Base-by-base conservation (phyloP, 2,329 filamentous ascomycete species). In the Daldinia sp. region DNA sequence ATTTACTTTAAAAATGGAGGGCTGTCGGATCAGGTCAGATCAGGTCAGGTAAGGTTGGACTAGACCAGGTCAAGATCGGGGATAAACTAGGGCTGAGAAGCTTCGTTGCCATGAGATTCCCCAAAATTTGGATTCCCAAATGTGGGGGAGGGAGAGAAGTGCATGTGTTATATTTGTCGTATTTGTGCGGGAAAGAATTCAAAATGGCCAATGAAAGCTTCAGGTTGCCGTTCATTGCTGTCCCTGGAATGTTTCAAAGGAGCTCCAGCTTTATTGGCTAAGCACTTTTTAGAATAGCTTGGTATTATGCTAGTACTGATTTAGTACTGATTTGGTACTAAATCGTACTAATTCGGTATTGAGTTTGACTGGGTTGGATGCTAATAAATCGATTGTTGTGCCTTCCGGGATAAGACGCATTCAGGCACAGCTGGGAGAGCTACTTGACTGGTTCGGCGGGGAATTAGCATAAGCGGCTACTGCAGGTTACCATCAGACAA, bases 181-280 rank as follows among this genome's bases (percentile, higher is more conserved):
- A 42, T 54, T 30, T 65, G 63, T 55, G 60, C 23, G 63, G 39
- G 53, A 65, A 60, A 57, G 66, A 71, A 69, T 66, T 69, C 64
- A 63, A 66, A 66, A 66, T 66, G 66, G 55, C 69, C 69, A 71
- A 71, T 71, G 7, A 66, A 30, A 71, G 26, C 42, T 35, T 59
- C 18, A 42, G 63, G 42, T 60, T 65, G 44, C 60, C 53, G 57
- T 71, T 67, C 66, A 57, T 57, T 63, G 51, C 66, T 56, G 69
- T 71, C 67, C 69, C 66, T 71, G 69, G 66, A 71, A 71, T 69
- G 69, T 71, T 71, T 71, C 69, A 71, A 18, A 68, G 59, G 65
- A 41, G 44, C 60, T 66, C 56, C 60, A 60, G 51, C 60, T 48
- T 70, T 58, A 57, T 66, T 59, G 51, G 54, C 35, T 57, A 57